phyloP scores from a whole-genome alignment of 257 asterid genomes.

The Solanum arcanum region DNA sequence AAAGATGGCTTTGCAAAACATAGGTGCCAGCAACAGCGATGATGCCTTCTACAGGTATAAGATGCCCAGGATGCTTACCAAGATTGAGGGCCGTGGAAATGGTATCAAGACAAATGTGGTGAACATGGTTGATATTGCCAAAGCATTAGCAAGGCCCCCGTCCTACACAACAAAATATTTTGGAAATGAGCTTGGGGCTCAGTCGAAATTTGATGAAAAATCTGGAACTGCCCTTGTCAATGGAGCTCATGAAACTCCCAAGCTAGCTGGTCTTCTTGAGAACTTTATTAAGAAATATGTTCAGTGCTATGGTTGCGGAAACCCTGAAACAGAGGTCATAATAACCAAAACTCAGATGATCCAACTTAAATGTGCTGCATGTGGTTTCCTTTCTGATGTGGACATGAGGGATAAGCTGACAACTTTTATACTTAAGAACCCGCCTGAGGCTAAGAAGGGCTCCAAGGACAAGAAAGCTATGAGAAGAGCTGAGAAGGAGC shows the following conservation, averaged over 20 bases:
- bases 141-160: slow-evolving; percentile 12
- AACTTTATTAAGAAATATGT: slow-evolving; percentile 13
- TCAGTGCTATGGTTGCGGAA: slow-evolving; percentile 17
- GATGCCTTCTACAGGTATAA: slow-evolving; percentile 21
- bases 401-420: slow-evolving; percentile 19
- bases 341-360: slow-evolving; percentile 14
- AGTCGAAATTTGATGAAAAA: slow-evolving; percentile 16
- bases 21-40: slow-evolving; percentile 14
- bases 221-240: slow-evolving; percentile 14
- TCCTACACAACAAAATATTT: slow-evolving; percentile 11
- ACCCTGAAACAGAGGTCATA: slow-evolving; percentile 16
- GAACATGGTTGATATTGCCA: slow-evolving; percentile 18
- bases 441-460: slow-evolving; percentile 8
- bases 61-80: slow-evolving; percentile 17
- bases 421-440: slow-evolving; percentile 10
- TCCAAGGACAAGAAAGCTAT: slow-evolving; percentile 16
- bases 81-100: slow-evolving; percentile 13
- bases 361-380: slow-evolving; percentile 16
- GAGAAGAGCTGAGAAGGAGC: slow-evolving; percentile 22
- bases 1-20: slow-evolving; percentile 18
- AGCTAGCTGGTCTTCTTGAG: slow-evolving; percentile 15
- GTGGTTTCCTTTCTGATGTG: slow-evolving; percentile 15
- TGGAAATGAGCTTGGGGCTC: slow-evolving; percentile 19
- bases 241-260: slow-evolving; percentile 14
- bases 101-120: slow-evolving; percentile 15